Conservation (phyloP, 805 yeast genomes). For the Zygosaccharomyces gambellarensis region DNA sequence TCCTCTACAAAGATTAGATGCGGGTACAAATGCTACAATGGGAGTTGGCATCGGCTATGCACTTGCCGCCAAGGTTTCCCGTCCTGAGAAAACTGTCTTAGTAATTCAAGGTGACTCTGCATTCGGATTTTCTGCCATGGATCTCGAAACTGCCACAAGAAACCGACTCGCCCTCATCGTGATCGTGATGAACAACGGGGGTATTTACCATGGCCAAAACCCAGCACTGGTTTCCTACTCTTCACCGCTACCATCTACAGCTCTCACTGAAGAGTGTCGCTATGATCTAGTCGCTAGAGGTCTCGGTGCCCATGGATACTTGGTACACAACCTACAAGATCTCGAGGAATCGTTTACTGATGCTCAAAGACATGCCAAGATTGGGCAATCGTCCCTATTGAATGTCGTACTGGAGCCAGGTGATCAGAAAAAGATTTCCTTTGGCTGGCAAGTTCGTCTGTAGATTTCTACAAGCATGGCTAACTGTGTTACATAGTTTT, state of each 20-base stretch:
- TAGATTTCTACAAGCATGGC: neutral
- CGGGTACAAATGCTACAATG: conserved; percentile 77
- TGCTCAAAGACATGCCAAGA: conserved; percentile 34
- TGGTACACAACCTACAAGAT: conserved; percentile 41
- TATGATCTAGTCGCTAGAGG: conserved; percentile 54
- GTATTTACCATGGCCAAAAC: conserved; percentile 62
- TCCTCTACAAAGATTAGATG: conserved; percentile 58
- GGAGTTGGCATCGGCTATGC: conserved; percentile 71
- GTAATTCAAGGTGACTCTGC: conserved; percentile 76
- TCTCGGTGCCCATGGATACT: conserved; percentile 52
- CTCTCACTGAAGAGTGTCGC: conserved; percentile 49
- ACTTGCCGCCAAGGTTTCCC: conserved; percentile 51
- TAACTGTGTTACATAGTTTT: neutral
- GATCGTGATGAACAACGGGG: conserved; percentile 68
- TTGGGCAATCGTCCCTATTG: conserved; percentile 42
- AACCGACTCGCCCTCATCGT: conserved; percentile 49
- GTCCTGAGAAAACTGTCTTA: conserved; percentile 43
- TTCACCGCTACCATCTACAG: conserved; percentile 50
- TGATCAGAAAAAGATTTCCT: conserved; percentile 47
- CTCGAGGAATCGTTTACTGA: conserved; percentile 34
- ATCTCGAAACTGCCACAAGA: conserved; percentile 64
- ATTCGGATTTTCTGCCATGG: conserved; percentile 69
- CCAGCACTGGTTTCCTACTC: conserved; percentile 21
- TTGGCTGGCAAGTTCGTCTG: conserved; percentile 55
- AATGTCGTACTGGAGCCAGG: conserved; percentile 64